Base-by-base conservation (phyloP, 139 green algal genomes). In the Coelastrella sp. region DNA sequence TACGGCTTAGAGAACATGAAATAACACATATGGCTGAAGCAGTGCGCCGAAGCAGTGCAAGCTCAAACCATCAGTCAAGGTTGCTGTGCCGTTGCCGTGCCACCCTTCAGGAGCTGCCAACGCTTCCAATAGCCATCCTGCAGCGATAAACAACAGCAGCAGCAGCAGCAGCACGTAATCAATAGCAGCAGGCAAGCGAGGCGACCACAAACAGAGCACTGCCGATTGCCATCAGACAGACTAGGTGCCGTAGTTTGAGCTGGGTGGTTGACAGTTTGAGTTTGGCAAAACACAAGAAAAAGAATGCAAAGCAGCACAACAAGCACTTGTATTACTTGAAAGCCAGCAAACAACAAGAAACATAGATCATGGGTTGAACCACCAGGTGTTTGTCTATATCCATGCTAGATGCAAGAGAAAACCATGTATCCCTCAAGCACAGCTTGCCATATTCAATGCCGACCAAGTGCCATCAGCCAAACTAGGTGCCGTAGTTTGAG, bases 111-210 rank as follows among this genome's bases (percentile, higher is more conserved):
- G 76, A 95, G 79, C 10, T 95, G 96, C 95, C 96, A 98, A 4
- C 94, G 89, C 86, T 96, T 96, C 89, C 95, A 96, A 88, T 97
- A 98, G n/a, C 97, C 97, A 17, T 97, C 93, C 16, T 93, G 83
- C 14, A 77, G 22, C 8, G 54, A 17, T 17, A 47, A 19, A 2
- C 8, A 71, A 2, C 8, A 71, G 32, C 32, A 47, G 32, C 32
- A 47, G 32, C 32, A 47, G 32, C 32, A n/a, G n/a, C n/a, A n/a
- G n/a, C n/a, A n/a, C n/a, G n/a, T n/a, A n/a, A n/a, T n/a, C n/a
- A n/a, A n/a, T 47, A 47, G 32, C 32, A 47, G 32, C 32, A 47
- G 1, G 32, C 32, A 0, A 47, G 0, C 32, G 32, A 47, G 32
- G 32, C 32, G 1, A 47, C 32, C 32, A 47, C 32, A 47, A 47